phyloP scores from a whole-genome alignment of 352 stramenopile genomes.

The Phytophthora pini region DNA sequence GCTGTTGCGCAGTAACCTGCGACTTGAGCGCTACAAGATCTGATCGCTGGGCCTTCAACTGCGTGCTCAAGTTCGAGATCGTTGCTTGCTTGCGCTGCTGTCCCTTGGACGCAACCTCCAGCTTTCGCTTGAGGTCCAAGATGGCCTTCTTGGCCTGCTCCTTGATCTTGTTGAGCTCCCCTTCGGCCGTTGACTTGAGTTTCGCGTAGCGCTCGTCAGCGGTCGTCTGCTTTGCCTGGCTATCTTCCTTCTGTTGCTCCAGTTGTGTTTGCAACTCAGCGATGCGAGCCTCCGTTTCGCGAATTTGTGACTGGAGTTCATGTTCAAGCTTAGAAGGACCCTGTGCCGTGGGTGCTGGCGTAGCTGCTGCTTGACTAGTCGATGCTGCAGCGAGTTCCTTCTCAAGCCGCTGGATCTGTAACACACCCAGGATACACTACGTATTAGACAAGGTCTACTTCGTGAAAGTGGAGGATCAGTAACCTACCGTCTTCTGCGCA shows the following conservation, averaged over 20 bases:
- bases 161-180: slow-evolving; percentile 84
- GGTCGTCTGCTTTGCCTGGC: slow-evolving; percentile 51
- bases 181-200: slow-evolving; percentile 77
- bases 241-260: slow-evolving; percentile 58
- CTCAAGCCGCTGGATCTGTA: slow-evolving; percentile 67
- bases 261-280: slow-evolving; percentile 47
- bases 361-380: slow-evolving; percentile 32
- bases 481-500: slow-evolving; percentile 60
- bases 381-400: slow-evolving; percentile 49
- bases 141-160: slow-evolving; percentile 90
- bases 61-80: slow-evolving; percentile 44
- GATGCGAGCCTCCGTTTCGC: slow-evolving; percentile 46
- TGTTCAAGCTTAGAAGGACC: slow-evolving; percentile 40
- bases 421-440: not conserved
- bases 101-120: slow-evolving; percentile 65
- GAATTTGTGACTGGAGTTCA: slow-evolving; percentile 49
- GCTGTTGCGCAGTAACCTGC: slow-evolving; percentile 57
- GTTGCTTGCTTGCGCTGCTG: slow-evolving; percentile 64
- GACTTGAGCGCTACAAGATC: slow-evolving; percentile 60
- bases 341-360: slow-evolving; percentile 40
- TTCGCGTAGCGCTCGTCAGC: slow-evolving; percentile 79
- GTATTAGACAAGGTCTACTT: not conserved
- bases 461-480: not conserved
- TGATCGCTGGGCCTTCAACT: slow-evolving; percentile 65
- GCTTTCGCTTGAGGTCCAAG: slow-evolving; percentile 79